These are phyloP conservation scores for Mucor piriformis DNA, from an alignment of 371 early-diverging fungal genomes.

Conservation along the genomic window DNA sequence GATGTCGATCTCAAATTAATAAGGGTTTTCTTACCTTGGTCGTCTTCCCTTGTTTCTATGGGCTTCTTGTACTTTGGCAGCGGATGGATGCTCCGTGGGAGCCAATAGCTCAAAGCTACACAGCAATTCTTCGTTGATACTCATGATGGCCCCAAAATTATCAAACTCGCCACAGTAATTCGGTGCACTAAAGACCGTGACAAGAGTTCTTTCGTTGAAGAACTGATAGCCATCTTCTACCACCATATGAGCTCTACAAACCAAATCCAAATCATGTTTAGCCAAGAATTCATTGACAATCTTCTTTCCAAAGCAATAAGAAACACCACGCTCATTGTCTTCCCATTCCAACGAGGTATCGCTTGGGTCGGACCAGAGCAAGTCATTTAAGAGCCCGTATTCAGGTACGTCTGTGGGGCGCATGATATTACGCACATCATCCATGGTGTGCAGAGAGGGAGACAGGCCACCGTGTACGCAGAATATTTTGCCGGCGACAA, in stretches of 20 bases:
- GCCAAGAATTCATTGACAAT: slow-evolving; percentile 87
- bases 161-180: slow-evolving; percentile 99
- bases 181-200: slow-evolving; percentile 98
- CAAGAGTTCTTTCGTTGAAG: slow-evolving; percentile 92
- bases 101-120: slow-evolving; percentile 82
- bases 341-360: slow-evolving; percentile 87
- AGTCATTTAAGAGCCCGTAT: slow-evolving; percentile 80
- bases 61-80: slow-evolving; percentile 24
- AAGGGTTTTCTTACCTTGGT: slow-evolving; percentile 30
- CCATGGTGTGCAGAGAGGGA: slow-evolving; percentile 85
- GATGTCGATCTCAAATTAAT: too few species aligned
- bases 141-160: slow-evolving; percentile 97
- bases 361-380: slow-evolving; percentile 92
- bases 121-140: slow-evolving; percentile 89
- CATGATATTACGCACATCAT: slow-evolving; percentile 89
- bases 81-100: slow-evolving; percentile 46
- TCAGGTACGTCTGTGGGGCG: slow-evolving; percentile 98
- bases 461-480: slow-evolving; percentile 98
- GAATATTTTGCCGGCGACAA: slow-evolving; percentile 97
- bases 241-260: slow-evolving; percentile 97
- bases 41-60: slow-evolving; percentile 34
- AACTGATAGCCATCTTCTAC: slow-evolving; percentile 99
- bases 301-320: slow-evolving; percentile 91
- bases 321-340: slow-evolving; percentile 98
- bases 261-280: slow-evolving; percentile 83